Percentiles rank a stretch among this genome's conserved stretches.
These are phyloP conservation scores for Talaromyces ruber DNA, from an alignment of 495 filamentous ascomycete species.

Conservation along the genomic window DNA sequence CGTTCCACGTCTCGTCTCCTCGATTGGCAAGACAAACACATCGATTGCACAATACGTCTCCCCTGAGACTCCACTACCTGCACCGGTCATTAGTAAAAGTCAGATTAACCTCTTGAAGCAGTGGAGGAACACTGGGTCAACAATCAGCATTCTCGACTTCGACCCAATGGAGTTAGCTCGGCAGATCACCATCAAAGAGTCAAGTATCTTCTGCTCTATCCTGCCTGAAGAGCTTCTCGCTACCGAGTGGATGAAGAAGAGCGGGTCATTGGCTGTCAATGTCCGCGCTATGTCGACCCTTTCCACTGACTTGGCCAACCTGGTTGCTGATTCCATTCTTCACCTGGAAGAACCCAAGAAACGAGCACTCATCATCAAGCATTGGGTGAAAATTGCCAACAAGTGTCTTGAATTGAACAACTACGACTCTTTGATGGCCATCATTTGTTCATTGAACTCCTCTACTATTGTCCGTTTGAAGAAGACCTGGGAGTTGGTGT, in stretches of 20 bases:
- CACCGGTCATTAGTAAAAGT: constrained; percentile 63
- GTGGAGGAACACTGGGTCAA: constrained; percentile 62
- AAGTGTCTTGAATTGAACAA: constrained; percentile 86
- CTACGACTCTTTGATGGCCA: constrained; percentile 94
- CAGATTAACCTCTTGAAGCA: constrained; percentile 63
- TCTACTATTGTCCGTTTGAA: constrained; percentile 87
- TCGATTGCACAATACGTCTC: constrained; percentile 60
- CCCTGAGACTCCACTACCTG: constrained; percentile 61
- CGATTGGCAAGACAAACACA: constrained; percentile 80
- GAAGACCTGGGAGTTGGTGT: constrained; percentile 89
- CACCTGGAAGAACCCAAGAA: constrained; percentile 82
- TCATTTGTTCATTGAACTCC: constrained; percentile 86
- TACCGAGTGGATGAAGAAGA: constrained; percentile 86
- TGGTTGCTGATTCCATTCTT: constrained; percentile 94
- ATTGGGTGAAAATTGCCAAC: constrained; percentile 94
- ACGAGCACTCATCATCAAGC: constrained; percentile 84
- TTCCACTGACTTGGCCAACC: constrained; percentile 82
- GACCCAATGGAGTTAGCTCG: constrained; percentile 88
- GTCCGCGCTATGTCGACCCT: constrained; percentile 91
- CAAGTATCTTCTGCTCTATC: constrained; percentile 86
- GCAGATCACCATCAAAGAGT: constrained; percentile 91
- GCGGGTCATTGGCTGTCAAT: constrained; percentile 71
- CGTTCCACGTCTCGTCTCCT: constrained; percentile 79
- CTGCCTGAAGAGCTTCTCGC: constrained; percentile 89
- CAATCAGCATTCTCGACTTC: constrained; percentile 79